Base-by-base conservation (phyloP, 2,329 filamentous ascomycete species). In the Clarireedia hainanense region DNA sequence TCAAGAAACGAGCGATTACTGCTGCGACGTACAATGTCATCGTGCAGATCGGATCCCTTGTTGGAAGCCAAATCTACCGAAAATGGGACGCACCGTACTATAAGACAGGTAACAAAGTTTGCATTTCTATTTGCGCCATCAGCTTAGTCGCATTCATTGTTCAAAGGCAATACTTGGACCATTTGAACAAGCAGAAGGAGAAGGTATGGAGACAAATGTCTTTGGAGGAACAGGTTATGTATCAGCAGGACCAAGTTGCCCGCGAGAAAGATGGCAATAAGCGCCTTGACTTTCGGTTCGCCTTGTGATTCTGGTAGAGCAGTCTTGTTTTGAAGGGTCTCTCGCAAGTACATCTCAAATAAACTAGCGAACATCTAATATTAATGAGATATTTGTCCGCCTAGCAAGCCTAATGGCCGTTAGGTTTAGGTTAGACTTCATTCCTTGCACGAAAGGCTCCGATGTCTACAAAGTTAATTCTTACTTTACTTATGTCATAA, bases 1-100 rank as follows among this genome's bases (percentile, higher is more conserved):
- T 87, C 10, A 74, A 83, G 10, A 81, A 80, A 7, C 73, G 84
- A 6, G 80, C 83, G 1, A 80, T 88, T 1, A 79, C 80, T 0
- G 78, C 81, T 0, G 82, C 80, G 0, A 68, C 81, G 17, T 86
- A 86, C 68, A 86, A 85, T 64, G 77, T 78, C 72, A 73, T 71
- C 40, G 71, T 74, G 2, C 75, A 77, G 60, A 68, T 70, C 0
- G 68, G 69, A 23, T 69, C 65, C 1, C 71, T 77, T 36, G 73
- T 63, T 12, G 55, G 55, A 9, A 52, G 61, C 12, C 62, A 66
- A 23, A 57, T 65, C 15, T 79, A 79, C 58, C 69, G 76, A 2
- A 68, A 74, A 5, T 69, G 75, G 26, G 77, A 80, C 61, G 50
- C 58, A 9, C 80, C 80, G 0, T 68, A 73, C 9, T 84, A 84